Base-by-base conservation (phyloP, 2,329 filamentous ascomycete species). In the Pestalotiopsis sp. region DNA sequence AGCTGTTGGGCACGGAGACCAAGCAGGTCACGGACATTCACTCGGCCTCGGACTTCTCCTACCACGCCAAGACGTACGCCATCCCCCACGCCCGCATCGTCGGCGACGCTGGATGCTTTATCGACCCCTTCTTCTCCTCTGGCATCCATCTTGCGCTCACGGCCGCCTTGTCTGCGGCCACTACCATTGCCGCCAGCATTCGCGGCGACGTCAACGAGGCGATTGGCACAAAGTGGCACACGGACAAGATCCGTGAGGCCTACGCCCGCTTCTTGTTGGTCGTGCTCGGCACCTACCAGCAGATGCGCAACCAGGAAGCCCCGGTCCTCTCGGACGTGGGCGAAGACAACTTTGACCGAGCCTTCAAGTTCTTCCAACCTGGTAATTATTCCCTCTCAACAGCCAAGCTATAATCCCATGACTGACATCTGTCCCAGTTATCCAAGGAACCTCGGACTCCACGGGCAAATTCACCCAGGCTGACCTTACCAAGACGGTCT, bases 71-170 rank as follows among this genome's bases (percentile, higher is more conserved):
- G 0, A 68, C 74, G 0, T 87, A 87, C 70, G 79, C 82, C 1
- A 67, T 74, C n/a, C 79, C 80, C 1, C 69, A 80, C 66, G 71
- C 77, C 3, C 83, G 83, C 20, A 77, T 85, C 12, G 78, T 75
- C 4, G 84, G 84, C 1, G 84, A 86, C 68, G 84, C 84, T 0
- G 84, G 82, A 1, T 82, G 80, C 70, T 86, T 86, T 70, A 84
- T 86, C 68, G 84, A 86, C 68, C 83, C 83, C 0, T 81, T 79
- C 68, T 86, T 86, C 74, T 84, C 82, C 0, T 86, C 83, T 0
- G 84, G 84, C 11, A 78, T 83, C 3, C 84, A 86, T 69, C 74
- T 86, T 1, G 84, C 84, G 1, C 45, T 86, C 0, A 69, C 76
- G 0, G 75, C 80, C 17, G 84, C 76, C 3, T 77, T 87, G 0